Evolutionary conservation across 1,284 basidiomycete genomes (phyloP).

Genomic region (Sphaerobolus stellatus): DNA sequence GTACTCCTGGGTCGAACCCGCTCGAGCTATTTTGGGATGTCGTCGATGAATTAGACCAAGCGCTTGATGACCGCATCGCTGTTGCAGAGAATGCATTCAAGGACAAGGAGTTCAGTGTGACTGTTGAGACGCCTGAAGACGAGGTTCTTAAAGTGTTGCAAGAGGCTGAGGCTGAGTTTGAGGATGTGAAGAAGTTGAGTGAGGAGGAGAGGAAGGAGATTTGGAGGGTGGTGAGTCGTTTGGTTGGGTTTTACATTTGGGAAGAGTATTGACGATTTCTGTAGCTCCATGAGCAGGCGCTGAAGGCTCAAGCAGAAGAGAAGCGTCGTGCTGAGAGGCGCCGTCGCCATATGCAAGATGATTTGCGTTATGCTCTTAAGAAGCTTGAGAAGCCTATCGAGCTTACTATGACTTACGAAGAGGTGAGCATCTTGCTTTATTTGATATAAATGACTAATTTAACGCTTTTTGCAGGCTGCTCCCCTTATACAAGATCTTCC

Average conservation of each 20-base stretch:
- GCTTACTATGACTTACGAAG: slow-evolving; percentile 71
- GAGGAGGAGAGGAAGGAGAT: slow-evolving; percentile 60
- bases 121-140: slow-evolving; percentile 56
- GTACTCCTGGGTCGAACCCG: slow-evolving; percentile 90
- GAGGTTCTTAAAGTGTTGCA: slow-evolving; percentile 63
- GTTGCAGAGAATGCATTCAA: slow-evolving; percentile 61
- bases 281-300: slow-evolving; percentile 69
- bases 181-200: slow-evolving; percentile 46
- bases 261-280: slow-evolving; percentile 10
- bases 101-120: slow-evolving; percentile 50
- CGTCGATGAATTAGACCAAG: slow-evolving; percentile 84
- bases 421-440: slow-evolving; percentile 46
- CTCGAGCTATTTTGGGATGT: slow-evolving; percentile 96
- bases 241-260: slow-evolving; percentile 8
- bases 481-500: slow-evolving; percentile 75
- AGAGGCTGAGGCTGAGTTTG: slow-evolving; percentile 44
- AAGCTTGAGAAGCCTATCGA: slow-evolving; percentile 82
- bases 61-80: slow-evolving; percentile 75
- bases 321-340: slow-evolving; percentile 78
- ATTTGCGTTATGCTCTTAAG: slow-evolving; percentile 92
- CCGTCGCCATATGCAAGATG: slow-evolving; percentile 88
- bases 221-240: slow-evolving; percentile 60
- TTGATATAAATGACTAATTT: too few relatives aligned
- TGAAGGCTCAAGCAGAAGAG: slow-evolving; percentile 79
- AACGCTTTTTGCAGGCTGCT: slow-evolving; percentile 48